Percentiles rank a stretch among this genome's conserved stretches.
These are phyloP conservation scores for Picochlorum costavermella DNA, from an alignment of 139 green algal species.

Conservation along the genomic window DNA sequence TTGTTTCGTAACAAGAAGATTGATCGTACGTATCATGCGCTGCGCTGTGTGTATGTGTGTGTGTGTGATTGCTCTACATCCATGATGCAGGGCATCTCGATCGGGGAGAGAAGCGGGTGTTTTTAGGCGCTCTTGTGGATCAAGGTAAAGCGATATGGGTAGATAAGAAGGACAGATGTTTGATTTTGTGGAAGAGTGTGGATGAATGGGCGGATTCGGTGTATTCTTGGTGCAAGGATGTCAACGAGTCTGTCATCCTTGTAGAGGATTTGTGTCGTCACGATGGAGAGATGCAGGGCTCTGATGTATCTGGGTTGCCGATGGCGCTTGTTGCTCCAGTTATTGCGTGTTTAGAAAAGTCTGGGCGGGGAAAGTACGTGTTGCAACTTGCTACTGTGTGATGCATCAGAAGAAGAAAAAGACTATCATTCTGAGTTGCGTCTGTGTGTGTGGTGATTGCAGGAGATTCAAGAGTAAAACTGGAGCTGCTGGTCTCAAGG, in stretches of 20 bases:
- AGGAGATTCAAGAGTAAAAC: conserved; percentile 2
- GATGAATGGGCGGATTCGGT: conserved; percentile 47
- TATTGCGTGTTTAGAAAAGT: conserved; percentile 14
- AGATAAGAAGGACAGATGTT: conserved; percentile 35
- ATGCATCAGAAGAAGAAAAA: too few relatives aligned
- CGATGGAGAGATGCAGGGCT: conserved; percentile 39
- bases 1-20: neutral
- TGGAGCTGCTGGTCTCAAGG: conserved; percentile 69
- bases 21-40: neutral
- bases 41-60: neutral
- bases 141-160: conserved; percentile 44
- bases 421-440: too few relatives aligned
- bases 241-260: conserved; percentile 44
- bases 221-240: conserved; percentile 31
- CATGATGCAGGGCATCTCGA: conserved; percentile 44
- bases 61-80: neutral
- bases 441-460: neutral
- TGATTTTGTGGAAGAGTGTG: conserved; percentile 49
- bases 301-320: conserved; percentile 52
- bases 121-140: conserved; percentile 47
- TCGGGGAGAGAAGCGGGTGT: conserved; percentile 24
- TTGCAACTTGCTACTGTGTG: too few relatives aligned
- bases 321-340: conserved; percentile 45
- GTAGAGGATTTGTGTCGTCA: conserved; percentile 40
- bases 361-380: too few relatives aligned